Base-by-base conservation (phyloP, 768 basidiomycete genomes). In the Phallus indusiatus region DNA sequence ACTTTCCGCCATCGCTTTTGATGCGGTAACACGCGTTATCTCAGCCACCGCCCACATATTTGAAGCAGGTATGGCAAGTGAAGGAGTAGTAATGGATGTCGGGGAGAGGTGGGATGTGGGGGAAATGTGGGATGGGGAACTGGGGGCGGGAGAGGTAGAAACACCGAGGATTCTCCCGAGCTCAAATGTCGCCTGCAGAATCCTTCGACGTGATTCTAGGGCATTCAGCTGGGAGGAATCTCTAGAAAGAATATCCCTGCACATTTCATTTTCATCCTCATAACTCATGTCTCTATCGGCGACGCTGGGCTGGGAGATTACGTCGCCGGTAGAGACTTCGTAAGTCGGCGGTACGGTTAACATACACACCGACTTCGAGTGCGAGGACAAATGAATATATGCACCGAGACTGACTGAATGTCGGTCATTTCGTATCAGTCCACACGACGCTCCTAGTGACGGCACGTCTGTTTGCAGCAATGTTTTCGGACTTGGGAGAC, bases 251-350 rank as follows among this genome's bases (percentile, higher is more conserved):
- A 56, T 42, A 1, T 56, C 55, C 17, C 42, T 46, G 37, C 55
- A 56, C 14, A n/a, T 12, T 16, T 33, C 7, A 47, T 56, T 46
- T 10, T 56, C 42, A 28, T 36, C 42, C 22, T 8, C 18, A 34
- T 48, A 22, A 11, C 18, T 9, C 17, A 33, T 14, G 0, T 56
- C 42, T 10, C 55, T 46, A 22, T 56, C 55, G 18, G 55, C 55
- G 12, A 56, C 46, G 24, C 55, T 56, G 9, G 55, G 55, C 28
- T 56, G 55, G 1, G 55, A 47, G 1, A 56, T 28, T 11, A 56
- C 18, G 42, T 12, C 49, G 20, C 55, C 55, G 2, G 48, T 48
- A 2, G 47, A 21, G 17, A 56, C 42, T 14, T 12, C 5, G 9
- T 16, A 17, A 5, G 55, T 28, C 34, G 42, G 55, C 18, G 55